Base-by-base conservation (phyloP, 192 early-diverging fungal species). In the Cetraspora pellucida region DNA sequence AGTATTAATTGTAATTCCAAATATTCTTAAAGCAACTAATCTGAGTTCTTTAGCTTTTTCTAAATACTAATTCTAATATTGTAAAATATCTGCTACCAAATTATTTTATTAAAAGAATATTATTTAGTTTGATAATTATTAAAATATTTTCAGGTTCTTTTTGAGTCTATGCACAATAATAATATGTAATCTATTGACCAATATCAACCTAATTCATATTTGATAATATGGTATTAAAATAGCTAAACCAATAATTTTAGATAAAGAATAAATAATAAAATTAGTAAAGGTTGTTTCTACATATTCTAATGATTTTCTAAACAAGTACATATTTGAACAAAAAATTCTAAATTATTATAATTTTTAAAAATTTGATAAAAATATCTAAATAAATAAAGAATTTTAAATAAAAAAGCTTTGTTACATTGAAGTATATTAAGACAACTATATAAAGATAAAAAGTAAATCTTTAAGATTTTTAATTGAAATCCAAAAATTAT, bases 131-230 rank as follows among this genome's bases (percentile, higher is more conserved):
- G 25, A 52, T 55, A 72, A 30, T 19, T 11, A 44, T 7, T 72
- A 72, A 72, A 54, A 72, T 72, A 57, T 37, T 31, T 61, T 13
- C 16, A 25, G 17, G 72, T 28, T 45, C 37, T 49, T 74, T 55
- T 74, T 47, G 16, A 46, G 23, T 25, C 43, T 17, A 74, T 74
- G 45, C 58, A 63, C 17, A 47, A 63, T 74, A 74, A 27, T 72
- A 72, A 57, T 74, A 74, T 44, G n/a, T 60, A 3, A 74, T 43
- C 44, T 43, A 74, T 74, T 74, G 37, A 6, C 58, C 72, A 25
- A 74, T 21, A 55, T 28, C 31, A 25, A 30, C 16, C n/a, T 19
- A 74, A 50, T 45, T 31, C 19, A 63, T 19, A 25, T 60, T 60
- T 47, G 45, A 14, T 31, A 47, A 31, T 27, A 28, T 60, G 10